Conservation (phyloP, 208 protist species). For the Crithidia fasciculata region DNA sequence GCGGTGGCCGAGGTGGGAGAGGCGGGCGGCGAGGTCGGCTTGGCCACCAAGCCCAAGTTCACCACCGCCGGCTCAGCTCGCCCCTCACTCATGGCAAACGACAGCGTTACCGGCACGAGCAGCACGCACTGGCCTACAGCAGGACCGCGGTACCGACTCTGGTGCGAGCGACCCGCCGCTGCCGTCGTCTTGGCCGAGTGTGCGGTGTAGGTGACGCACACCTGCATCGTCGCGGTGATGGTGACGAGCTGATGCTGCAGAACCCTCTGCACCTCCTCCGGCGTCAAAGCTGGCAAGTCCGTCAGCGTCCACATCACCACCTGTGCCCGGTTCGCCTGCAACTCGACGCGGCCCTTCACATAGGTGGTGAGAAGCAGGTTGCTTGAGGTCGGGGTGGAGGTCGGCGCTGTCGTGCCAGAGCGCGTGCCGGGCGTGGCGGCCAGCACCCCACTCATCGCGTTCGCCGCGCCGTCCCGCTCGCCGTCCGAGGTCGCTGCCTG, state of each 20-base stretch:
- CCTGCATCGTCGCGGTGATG: conserved; percentile 43
- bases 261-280: conserved; percentile 41
- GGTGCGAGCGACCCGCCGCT: conserved; percentile 15
- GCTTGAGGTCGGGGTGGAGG: conserved; percentile 9
- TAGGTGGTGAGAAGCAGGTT: conserved; percentile 19
- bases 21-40: conserved; percentile 13
- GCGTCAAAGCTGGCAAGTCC: conserved; percentile 41
- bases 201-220: conserved; percentile 64
- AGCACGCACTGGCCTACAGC: conserved; percentile 46
- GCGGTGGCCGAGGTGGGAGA: conserved; percentile 9
- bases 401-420: conserved; percentile 15
- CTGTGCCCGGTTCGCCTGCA: conserved; percentile 54
- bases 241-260: conserved; percentile 54
- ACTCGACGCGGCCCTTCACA: conserved; percentile 38
- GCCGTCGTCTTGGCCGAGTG: conserved; percentile 21
- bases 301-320: conserved; percentile 58
- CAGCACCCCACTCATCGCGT: too few relatives aligned
- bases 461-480: background rate
- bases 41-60: conserved; percentile 43
- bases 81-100: conserved; percentile 69
- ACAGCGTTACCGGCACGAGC: conserved; percentile 49
- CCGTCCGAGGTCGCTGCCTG: conserved; percentile 1
- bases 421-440: conserved; percentile 2
- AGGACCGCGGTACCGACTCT: conserved; percentile 31
- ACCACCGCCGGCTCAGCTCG: conserved; percentile 47